Evolutionary conservation across 108 stramenopile species (phyloP), one percentile per base, ranked within the genome.

Genomic region (Poteriospumella lacustris): DNA sequence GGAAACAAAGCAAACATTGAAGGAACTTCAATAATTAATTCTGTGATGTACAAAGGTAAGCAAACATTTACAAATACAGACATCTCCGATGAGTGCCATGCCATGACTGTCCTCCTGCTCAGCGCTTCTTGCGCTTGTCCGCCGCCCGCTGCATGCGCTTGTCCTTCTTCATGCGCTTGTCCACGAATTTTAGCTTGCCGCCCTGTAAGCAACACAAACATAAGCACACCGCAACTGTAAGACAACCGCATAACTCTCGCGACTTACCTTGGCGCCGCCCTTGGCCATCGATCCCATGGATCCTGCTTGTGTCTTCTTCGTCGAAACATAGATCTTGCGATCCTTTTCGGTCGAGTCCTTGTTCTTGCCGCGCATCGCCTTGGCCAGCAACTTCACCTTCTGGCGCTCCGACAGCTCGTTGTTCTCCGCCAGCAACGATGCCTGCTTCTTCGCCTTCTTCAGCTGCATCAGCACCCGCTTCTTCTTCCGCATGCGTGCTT

Each of bases 301-400:
- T 42, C 76, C 31, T 2, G 64, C 80, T n/a, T 90, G 85, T 24
- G 43, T 44, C 82, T 94, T 93, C 76, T 89, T 89, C 44, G 91
- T 86, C 12, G 96, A 92, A 2, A 95, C 95, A 80, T 95, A 96
- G 0, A 94, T 87, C 86, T 96, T 94, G 31, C 90, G 83, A 33
- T 91, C 89, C 29, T 79, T 78, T 43, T 88, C 82, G n/a, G 87
- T 40, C 68, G 88, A 81, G 0, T 81, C 79, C 36, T 93, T 92
- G 60, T 91, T 85, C 0, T 89, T 89, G 39, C 92, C 87, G 9
- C 60, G 15, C 87, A 96, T 87, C 1, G 96, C 94, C 85, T 95
- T 95, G 78, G 93, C 93, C 43, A 98, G 91, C 0, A 94, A 93
- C 84, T 96, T 97, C 39, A 97, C 87, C 80, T 99, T 99, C 90